These are phyloP conservation scores for Talaromyces amestolkiae DNA, from an alignment of 2,329 filamentous ascomycete species.

Conservation along the genomic window DNA sequence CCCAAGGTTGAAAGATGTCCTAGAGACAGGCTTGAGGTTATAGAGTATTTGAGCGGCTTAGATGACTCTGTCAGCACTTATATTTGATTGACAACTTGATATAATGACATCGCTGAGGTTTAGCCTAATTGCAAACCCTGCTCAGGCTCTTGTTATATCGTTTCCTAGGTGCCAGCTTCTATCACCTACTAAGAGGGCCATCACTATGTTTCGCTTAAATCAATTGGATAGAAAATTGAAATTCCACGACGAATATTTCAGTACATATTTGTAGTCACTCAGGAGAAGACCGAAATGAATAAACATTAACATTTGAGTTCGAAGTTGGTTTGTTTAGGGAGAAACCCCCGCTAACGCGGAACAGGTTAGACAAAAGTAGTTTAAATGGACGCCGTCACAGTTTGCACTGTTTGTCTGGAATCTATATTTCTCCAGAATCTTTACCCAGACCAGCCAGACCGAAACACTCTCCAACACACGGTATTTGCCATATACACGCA, in stretches of 20 bases:
- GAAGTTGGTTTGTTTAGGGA: background rate
- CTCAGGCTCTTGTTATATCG: too few species aligned
- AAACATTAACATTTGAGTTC: background rate
- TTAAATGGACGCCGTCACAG: background rate
- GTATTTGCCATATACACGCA: background rate
- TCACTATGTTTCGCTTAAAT: too few species aligned
- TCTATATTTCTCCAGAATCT: background rate
- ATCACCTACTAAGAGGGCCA: too few species aligned
- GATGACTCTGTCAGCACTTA: background rate
- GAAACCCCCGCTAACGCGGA: background rate
- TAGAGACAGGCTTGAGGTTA: background rate
- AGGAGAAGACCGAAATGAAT: background rate
- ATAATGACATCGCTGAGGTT: too few species aligned
- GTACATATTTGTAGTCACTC: background rate
- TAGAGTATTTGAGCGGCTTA: background rate
- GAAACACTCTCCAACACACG: background rate
- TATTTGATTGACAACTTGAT: too few species aligned
- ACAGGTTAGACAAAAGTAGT: background rate
- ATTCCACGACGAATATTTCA: too few species aligned
- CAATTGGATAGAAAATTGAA: too few species aligned
- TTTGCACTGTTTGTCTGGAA: constrained; percentile 23
- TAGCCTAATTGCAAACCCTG: too few species aligned
- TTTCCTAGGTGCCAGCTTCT: too few species aligned
- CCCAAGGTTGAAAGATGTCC: background rate
- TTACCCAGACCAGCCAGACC: background rate